Evolutionary conservation across 129 eudicot genomes (phyloP), one percentile per base, ranked within the genome.

Genomic region (Tanacetum coccineum): DNA sequence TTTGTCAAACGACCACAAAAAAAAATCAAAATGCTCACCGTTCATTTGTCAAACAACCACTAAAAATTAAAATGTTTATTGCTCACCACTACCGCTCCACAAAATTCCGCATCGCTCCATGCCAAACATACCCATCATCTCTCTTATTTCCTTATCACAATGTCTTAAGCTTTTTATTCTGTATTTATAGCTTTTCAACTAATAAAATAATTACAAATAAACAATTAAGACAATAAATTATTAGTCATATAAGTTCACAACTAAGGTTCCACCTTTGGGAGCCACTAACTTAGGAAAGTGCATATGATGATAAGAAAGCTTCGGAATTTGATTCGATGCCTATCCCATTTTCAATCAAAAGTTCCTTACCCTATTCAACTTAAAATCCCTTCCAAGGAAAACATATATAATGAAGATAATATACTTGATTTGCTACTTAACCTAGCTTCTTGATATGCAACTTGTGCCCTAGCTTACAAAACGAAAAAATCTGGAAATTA

Each of bases 241-340:
- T 25, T 56, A 14, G 19, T 14, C 47, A 17, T 19, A 42, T 22
- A n/a, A n/a, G 39, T 40, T 7, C 32, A 58, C 44, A 57, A 74
- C 62, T 49, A 36, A 74, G 61, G 73, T 10, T 18, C 45, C 25
- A 58, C 17, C 60, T 75, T 60, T 75, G 17, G 64, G 40, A 75
- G 60, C 74, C 79, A 75, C 79, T 68, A 75, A 59, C 40, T 59
- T 67, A 25, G 20, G 74, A 75, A 75, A 75, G 79, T 59, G 74
- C 64, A 50, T 2, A 68, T 60, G 79, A 60, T 68, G 79, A 75
- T 75, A 60, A 67, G 79, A 75, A 75, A 75, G 79, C 65, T 61
- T 68, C 22, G 74, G 74, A 75, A 75, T 75, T 67, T 59, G 79
- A 75, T 75, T 59, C 79, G 74, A 75, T 75, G 74, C 79, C 59